Evolutionary conservation across 352 stramenopile genomes (phyloP).

Genomic region (Aphanomyces invadans): DNA sequence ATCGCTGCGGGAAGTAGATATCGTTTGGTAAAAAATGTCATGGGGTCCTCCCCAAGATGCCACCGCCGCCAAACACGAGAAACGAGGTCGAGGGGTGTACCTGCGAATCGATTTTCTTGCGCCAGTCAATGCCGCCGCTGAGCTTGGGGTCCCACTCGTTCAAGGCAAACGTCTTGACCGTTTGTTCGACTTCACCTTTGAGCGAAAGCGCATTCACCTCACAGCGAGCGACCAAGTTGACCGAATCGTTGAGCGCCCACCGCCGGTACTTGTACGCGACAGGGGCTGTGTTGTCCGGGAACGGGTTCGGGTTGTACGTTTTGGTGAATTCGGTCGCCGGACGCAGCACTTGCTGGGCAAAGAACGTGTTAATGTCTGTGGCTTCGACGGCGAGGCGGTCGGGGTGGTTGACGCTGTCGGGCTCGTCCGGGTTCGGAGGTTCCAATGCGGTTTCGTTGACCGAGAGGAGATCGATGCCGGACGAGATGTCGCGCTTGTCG

Average conservation of each 20-base stretch:
- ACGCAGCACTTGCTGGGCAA: conserved; percentile 96
- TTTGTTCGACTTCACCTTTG: conserved; percentile 84
- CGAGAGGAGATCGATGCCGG: conserved; percentile 89
- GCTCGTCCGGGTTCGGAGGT: conserved; percentile 73
- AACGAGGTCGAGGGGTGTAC: too few species aligned
- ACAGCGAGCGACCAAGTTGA: conserved; percentile 89
- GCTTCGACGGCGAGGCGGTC: conserved; percentile 94
- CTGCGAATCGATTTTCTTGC: conserved; percentile 96
- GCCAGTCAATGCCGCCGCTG: conserved; percentile 82
- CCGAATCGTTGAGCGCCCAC: conserved; percentile 87
- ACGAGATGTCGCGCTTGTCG: conserved; percentile 93
- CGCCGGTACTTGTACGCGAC: conserved; percentile 97
- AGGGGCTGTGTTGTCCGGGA: conserved; percentile 91
- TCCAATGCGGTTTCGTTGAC: conserved; percentile 94
- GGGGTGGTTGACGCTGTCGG: conserved; percentile 93
- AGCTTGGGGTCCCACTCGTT: conserved; percentile 97
- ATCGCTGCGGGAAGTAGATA: too few species aligned
- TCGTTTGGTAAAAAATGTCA: too few species aligned
- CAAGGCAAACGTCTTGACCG: conserved; percentile 93
- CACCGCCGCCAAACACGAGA: too few species aligned
- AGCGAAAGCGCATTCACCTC: conserved; percentile 90
- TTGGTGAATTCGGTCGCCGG: conserved; percentile 39
- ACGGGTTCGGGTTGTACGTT: conserved; percentile 84
- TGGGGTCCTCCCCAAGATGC: too few species aligned
- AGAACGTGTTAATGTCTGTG: conserved; percentile 98